Evolutionary conservation across 495 filamentous ascomycete species (phyloP), one percentile per base, ranked within the genome.

Genomic region (Aeminium ludgeri): DNA sequence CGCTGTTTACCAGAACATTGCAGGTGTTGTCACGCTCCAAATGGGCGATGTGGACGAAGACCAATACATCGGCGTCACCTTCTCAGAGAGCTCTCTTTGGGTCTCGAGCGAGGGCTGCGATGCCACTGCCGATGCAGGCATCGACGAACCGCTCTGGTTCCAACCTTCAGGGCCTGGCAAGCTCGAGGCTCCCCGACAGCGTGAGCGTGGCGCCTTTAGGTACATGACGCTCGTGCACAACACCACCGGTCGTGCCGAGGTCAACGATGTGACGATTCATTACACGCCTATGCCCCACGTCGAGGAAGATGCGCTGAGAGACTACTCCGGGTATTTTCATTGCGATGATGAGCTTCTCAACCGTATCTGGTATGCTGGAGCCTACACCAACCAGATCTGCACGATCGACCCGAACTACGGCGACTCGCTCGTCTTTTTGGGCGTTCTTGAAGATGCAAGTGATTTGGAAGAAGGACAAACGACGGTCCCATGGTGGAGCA

Each of bases 341-440:
- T 62, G 56, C 32, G 55, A 60, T 6, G 41, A 64, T 16, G 59
- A 60, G 10, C 56, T 69, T 3, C 51, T 65, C 6, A 76, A 78
- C 41, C 54, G 63, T 10, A 63, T 75, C 31, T 78, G 71, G 70
- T 78, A 78, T 50, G 67, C 72, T n/a, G 71, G 72, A 11, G 71
- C 72, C 12, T 78, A 70, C 46, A 78, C 74, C 0, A 57, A 68
- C 23, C 70, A 76, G 51, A 58, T 75, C 6, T 67, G 60, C 28
- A 74, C 67, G 6, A 67, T 74, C 30, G 60, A 70, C 38, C 68
- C 69, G 0, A 48, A 47, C 0, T 53, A 65, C 29, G 70, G 72
- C 11, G 56, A 65, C 33, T 54, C 69, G 0, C 51, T 73, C 19
- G 57, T 67, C 20, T 59, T 65, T 44, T 37, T 58, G 1, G 52